Evolutionary conservation across 805 yeast genomes (phyloP), one percentile per base, ranked within the genome.

Genomic region (Starmerella stellata): DNA sequence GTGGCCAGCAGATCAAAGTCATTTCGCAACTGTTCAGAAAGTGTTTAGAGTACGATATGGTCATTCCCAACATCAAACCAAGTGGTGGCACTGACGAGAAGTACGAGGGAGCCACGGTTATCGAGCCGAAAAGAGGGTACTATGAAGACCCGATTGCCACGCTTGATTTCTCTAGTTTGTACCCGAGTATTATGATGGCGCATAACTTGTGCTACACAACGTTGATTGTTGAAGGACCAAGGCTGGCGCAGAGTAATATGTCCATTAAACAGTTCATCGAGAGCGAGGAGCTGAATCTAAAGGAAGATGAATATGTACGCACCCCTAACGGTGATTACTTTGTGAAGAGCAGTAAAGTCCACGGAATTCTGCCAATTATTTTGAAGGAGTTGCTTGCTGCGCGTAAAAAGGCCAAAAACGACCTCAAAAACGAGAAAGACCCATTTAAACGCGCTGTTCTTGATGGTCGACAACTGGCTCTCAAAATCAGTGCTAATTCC

Each of bases 131-230:
- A 4, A 72, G 95, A 56, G 99, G 98, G 1, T 92, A 83, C 58
- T 92, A 90, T 52, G 93, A 82, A 58, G 85, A 79, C 14, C 99
- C 99, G 1, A 87, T 90, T 54, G 95, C 99, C 2, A 90, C 99
- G 0, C 68, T 90, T 46, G 99, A 90, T 74, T 90, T 90, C 72
- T 83, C 93, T 48, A 82, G 95, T 40, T 68, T 90, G 67, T 90
- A 90, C 59, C 99, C 99, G 4, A 81, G 95, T 42, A 90, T 90
- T 52, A 85, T 90, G 93, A 90, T 92, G 93, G 98, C 99, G 0
- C 96, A 90, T 59, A 90, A 90, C 56, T 62, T 90, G 42, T 90
- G 99, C 57, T 90, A 90, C 57, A 90, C 98, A 0, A 85, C 98
- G 0, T 62, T 90, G 34, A 59, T 87, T 38, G 75, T 82, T 31